These are phyloP conservation scores for Teratosphaeria pseudoeucalypti DNA, from an alignment of 2,329 filamentous ascomycete species.

Conservation along the genomic window DNA sequence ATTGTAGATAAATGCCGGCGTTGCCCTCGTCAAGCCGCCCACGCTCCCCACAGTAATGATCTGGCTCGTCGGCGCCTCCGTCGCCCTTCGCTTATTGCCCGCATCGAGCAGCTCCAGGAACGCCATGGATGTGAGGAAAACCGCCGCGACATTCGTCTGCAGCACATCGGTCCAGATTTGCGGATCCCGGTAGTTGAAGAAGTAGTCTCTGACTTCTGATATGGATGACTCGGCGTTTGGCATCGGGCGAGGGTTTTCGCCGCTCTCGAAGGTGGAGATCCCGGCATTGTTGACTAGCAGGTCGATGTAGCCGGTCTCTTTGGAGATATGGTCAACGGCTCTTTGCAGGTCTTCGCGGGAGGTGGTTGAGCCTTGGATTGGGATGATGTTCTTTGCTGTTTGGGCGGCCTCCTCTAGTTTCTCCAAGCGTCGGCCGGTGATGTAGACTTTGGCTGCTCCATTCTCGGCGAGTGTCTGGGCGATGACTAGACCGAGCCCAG, in stretches of 20 bases:
- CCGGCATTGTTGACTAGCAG: conserved; percentile 43
- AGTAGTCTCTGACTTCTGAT: conserved; percentile 25
- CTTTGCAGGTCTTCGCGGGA: conserved; percentile 30
- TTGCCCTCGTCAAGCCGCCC: conserved; percentile 29
- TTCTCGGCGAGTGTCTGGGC: conserved; percentile 33
- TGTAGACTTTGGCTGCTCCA: conserved; percentile 32
- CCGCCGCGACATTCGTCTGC: conserved; percentile 35
- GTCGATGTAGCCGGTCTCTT: conserved; percentile 39
- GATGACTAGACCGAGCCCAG: conserved; percentile 23
- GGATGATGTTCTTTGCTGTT: conserved; percentile 26
- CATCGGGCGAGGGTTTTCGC: conserved; percentile 30
- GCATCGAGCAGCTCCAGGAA: conserved; percentile 37
- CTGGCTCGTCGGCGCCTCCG: conserved; percentile 33
- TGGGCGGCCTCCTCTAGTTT: conserved; percentile 32
- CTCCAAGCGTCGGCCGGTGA: conserved; percentile 34
- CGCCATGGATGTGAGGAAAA: conserved; percentile 34
- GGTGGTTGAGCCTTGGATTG: conserved; percentile 35
- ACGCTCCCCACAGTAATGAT: conserved; percentile 37
- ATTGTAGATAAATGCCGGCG: conserved; percentile 28
- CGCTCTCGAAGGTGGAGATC: conserved; percentile 23
- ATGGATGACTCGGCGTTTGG: conserved; percentile 21
- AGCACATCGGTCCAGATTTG: conserved; percentile 33
- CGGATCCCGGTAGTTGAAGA: conserved; percentile 33
- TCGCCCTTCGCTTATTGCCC: conserved; percentile 31
- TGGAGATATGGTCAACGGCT: conserved; percentile 32